These are phyloP conservation scores for Psilocybe subaeruginosa DNA, from an alignment of 768 basidiomycete genomes.

Conservation along the genomic window DNA sequence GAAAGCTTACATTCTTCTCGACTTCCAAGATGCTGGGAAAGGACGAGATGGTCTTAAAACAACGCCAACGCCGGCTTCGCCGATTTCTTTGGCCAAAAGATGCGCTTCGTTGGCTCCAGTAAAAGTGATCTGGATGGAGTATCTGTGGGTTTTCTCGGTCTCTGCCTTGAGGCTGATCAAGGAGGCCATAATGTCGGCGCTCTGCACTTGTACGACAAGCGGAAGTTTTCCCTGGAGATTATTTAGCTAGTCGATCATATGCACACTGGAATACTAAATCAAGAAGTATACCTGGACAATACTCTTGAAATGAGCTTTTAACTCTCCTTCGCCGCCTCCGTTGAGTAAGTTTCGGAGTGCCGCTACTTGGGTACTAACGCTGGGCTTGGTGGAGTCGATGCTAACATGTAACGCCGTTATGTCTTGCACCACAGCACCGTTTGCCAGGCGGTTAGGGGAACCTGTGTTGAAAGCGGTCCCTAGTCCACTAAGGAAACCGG, in stretches of 20 bases:
- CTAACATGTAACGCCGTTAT: slow-evolving; percentile 63
- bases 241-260: background rate
- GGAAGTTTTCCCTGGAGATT: slow-evolving; percentile 51
- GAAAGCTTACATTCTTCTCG: slow-evolving; percentile 53
- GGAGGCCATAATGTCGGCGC: slow-evolving; percentile 71
- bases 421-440: slow-evolving; percentile 62
- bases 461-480: slow-evolving; percentile 62
- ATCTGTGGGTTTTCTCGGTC: slow-evolving; percentile 46
- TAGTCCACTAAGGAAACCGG: slow-evolving; percentile 57
- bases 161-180: slow-evolving; percentile 68
- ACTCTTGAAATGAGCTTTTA: slow-evolving; percentile 43
- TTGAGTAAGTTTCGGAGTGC: slow-evolving; percentile 56
- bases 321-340: slow-evolving; percentile 38
- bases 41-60: slow-evolving; percentile 68
- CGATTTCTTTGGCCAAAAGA: slow-evolving; percentile 73
- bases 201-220: slow-evolving; percentile 63
- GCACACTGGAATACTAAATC: background rate
- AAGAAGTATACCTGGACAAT: slow-evolving; percentile 43
- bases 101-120: slow-evolving; percentile 69
- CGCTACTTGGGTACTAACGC: slow-evolving; percentile 72
- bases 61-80: slow-evolving; percentile 67
- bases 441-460: slow-evolving; percentile 54
- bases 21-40: slow-evolving; percentile 73
- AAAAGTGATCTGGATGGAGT: slow-evolving; percentile 50
- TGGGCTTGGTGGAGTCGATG: slow-evolving; percentile 45